Conservation (phyloP, 2,329 filamentous ascomycete species). For the Fusarium buharicum region DNA sequence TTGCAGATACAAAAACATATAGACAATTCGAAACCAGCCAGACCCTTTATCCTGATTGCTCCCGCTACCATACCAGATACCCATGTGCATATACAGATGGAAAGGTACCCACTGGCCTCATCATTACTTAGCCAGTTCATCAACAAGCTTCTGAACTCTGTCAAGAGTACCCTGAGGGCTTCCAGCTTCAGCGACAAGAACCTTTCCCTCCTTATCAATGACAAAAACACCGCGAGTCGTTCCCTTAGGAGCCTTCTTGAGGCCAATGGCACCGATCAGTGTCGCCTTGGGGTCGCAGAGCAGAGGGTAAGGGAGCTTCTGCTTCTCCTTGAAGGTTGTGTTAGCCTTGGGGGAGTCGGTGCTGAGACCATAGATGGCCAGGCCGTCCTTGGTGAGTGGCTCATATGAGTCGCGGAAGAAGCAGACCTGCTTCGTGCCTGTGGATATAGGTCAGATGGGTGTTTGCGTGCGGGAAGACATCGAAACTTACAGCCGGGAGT, state of each 20-base stretch:
- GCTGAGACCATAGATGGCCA: conserved; percentile 90
- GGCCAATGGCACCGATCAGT: conserved; percentile 86
- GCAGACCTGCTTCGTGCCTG: conserved; percentile 93
- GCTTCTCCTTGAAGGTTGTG: conserved; percentile 90
- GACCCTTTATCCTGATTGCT: neutral
- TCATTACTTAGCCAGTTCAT: conserved; percentile 49
- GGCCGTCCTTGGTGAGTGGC: conserved; percentile 78
- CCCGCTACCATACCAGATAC: neutral
- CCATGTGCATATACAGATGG: neutral
- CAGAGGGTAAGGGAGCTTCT: conserved; percentile 87
- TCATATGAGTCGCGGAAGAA: conserved; percentile 89
- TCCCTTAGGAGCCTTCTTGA: conserved; percentile 85
- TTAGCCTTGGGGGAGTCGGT: conserved; percentile 91
- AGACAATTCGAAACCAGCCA: neutral
- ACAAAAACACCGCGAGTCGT: conserved; percentile 90
- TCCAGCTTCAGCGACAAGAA: conserved; percentile 78
- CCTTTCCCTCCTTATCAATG: conserved; percentile 82
- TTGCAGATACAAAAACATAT: conserved; percentile 1
- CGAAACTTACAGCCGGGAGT: conserved; percentile 86
- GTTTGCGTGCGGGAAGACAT: neutral
- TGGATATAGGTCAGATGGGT: conserved; percentile 14
- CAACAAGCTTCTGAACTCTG: conserved; percentile 77
- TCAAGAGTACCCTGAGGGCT: conserved; percentile 81
- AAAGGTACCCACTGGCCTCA: neutral
- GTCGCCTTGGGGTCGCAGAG: conserved; percentile 81